phyloP scores from a whole-genome alignment of 305 asterid species.

The Fraxinus floribunda region DNA sequence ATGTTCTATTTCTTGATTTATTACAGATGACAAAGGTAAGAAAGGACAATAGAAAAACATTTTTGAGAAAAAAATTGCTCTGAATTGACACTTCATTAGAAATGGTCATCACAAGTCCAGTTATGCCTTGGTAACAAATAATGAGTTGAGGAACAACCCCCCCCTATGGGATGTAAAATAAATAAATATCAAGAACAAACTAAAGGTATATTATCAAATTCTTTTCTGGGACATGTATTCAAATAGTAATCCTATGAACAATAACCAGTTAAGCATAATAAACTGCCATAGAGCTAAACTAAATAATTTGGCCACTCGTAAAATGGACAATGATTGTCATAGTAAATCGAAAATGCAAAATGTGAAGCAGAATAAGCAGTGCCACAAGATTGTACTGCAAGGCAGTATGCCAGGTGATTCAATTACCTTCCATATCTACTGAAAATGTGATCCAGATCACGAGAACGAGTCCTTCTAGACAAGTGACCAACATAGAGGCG shows the following conservation, averaged over 20 bases:
- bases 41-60: background rate
- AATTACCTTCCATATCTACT: constrained; percentile 64
- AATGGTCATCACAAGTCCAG: background rate
- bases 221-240: background rate
- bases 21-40: background rate
- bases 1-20: background rate
- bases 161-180: background rate
- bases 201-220: background rate
- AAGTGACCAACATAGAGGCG: constrained; percentile 73
- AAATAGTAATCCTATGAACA: background rate
- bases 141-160: background rate
- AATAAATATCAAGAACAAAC: background rate
- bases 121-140: background rate
- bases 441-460: constrained; percentile 63
- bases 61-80: background rate
- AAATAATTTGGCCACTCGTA: background rate
- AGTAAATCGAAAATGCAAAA: background rate
- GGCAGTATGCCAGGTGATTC: background rate
- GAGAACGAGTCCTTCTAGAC: constrained; percentile 62
- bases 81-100: background rate
- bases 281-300: background rate
- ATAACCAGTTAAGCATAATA: constrained; percentile 6
- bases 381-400: background rate
- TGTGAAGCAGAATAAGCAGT: background rate
- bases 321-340: background rate